Evolutionary conservation across 1,139 yeast genomes (phyloP), one percentile per base, ranked within the genome.

Genomic region (Hansenula lynferdii): DNA sequence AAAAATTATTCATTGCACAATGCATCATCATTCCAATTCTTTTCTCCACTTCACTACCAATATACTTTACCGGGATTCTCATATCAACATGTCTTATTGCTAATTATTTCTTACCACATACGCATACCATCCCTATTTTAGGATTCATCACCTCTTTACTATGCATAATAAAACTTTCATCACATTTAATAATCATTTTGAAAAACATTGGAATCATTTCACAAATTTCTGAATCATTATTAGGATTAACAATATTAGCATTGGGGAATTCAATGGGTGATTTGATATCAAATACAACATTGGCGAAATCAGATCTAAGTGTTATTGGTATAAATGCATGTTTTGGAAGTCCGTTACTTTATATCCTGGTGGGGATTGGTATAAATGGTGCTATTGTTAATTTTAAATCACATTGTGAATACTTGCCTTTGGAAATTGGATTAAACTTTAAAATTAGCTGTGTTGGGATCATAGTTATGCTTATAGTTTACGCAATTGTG

Each of bases 261-360:
- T 64, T 90, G 45, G 97, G 98, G 3, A 92, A 90, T 57, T 89
- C 96, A 0, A 66, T 86, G 5, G 97, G 97, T 5, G 98, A 92
- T 53, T 66, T 90, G 36, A 79, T 90, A 1, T 83, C 97, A 0
- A 87, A 90, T 53, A 63, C 83, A 29, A 85, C 95, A 0, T 77
- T 92, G 28, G 90, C 96, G 1, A 69, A 67, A 42, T 74, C 86
- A 72, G 96, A 96, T 0, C 80, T 80, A 64, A 87, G 96, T 0
- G 70, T 84, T 40, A 85, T 90, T 85, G 97, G 97, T 0, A 69
- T 92, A 28, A 85, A 94, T 21, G 97, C 97, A 0, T 89, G 97
- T 56, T 84, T 89, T 59, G 97, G 97, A 0, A 87, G 96, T 0
- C 97, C 97, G 0, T 63, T 90, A 50, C 54, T 82, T 26, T 80